phyloP scores from a whole-genome alignment of 2,329 filamentous ascomycete species.

The Hypocreales sp. region DNA sequence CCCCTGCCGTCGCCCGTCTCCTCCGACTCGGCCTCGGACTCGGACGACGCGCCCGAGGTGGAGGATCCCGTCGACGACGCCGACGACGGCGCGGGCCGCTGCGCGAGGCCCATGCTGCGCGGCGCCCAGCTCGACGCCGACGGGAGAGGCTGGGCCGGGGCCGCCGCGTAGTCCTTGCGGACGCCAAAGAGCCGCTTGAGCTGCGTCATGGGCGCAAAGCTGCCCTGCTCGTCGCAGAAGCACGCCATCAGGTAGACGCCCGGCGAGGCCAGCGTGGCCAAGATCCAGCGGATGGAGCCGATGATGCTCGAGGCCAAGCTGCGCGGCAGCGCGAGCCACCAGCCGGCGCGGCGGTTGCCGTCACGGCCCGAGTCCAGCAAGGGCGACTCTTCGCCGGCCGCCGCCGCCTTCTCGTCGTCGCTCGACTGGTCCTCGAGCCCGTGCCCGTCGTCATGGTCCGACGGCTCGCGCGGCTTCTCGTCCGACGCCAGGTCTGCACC shows the following conservation, averaged over 20 bases:
- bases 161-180: constrained; percentile 13
- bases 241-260: constrained; percentile 70
- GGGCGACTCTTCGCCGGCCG: constrained; percentile 48
- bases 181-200: constrained; percentile 47
- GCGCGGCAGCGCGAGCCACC: constrained; percentile 46
- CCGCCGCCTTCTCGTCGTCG: constrained; percentile 20
- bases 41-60: constrained; percentile 54
- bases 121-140: constrained; percentile 9
- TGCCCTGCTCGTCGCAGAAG: constrained; percentile 67
- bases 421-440: constrained; percentile 20
- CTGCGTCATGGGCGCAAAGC: constrained; percentile 64
- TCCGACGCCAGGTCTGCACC: constrained; percentile 29
- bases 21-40: constrained; percentile 55
- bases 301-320: constrained; percentile 58
- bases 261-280: constrained; percentile 65
- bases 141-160: background rate
- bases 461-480: constrained; percentile 16
- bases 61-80: constrained; percentile 21
- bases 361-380: constrained; percentile 28
- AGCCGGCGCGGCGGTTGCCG: constrained; percentile 19
- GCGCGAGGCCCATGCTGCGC: constrained; percentile 11
- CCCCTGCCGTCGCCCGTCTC: constrained; percentile 13
- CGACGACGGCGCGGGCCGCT: constrained; percentile 5
- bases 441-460: constrained; percentile 16
- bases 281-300: constrained; percentile 60